phyloP scores from a whole-genome alignment of 2,329 filamentous ascomycete species.

The Leptographium flavum region DNA sequence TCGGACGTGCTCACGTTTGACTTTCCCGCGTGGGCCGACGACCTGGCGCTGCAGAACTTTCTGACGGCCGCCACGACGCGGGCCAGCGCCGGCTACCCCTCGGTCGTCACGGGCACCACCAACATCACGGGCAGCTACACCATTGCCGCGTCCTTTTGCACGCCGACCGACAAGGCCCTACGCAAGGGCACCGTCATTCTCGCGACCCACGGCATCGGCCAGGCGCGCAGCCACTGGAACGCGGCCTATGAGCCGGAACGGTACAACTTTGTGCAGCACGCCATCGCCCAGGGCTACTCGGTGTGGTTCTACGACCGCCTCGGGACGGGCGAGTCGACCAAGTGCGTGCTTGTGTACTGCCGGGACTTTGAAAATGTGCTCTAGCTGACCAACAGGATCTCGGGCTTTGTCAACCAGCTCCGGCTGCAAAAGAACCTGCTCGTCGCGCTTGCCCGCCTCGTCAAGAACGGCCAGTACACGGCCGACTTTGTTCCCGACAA shows the following conservation, averaged over 20 bases:
- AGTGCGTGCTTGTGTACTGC: background rate
- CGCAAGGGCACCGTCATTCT: constrained; percentile 1
- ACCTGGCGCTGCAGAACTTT: background rate
- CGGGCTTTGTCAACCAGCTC: background rate
- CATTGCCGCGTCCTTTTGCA: constrained; percentile 1
- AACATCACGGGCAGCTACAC: background rate
- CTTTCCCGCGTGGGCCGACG: background rate
- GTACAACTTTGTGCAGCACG: constrained; percentile 3
- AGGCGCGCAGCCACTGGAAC: background rate
- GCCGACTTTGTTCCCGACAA: background rate
- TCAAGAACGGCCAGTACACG: background rate
- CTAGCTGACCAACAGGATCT: background rate
- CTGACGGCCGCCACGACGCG: background rate
- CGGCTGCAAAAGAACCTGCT: background rate
- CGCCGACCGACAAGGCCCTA: background rate
- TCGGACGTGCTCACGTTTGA: background rate
- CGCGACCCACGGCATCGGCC: background rate
- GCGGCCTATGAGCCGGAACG: background rate
- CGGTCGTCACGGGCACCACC: background rate
- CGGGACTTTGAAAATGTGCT: background rate
- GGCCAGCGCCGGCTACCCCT: background rate
- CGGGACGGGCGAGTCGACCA: background rate
- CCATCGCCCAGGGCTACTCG: background rate
- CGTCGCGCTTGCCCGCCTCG: background rate
- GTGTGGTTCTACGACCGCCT: constrained; percentile 3